These are phyloP conservation scores for Morella rubra DNA, from an alignment of 306 rosid species.

Conservation along the genomic window DNA sequence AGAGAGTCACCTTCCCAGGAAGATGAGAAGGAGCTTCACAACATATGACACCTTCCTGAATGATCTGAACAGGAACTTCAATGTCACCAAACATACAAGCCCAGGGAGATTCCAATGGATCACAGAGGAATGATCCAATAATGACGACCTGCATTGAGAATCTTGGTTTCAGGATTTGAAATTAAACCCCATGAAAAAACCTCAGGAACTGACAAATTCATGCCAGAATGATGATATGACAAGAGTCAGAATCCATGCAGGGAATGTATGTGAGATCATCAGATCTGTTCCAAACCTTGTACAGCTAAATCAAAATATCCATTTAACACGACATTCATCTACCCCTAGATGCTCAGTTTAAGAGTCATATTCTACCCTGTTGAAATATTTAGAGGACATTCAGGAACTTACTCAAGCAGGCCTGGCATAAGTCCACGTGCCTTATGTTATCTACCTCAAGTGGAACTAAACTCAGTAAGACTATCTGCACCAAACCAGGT, in stretches of 20 bases:
- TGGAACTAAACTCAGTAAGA: not conserved
- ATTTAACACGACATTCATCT: not conserved
- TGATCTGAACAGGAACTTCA: constrained; percentile 79
- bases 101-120: constrained; percentile 66
- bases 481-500: not conserved
- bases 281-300: not conserved
- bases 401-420: not conserved
- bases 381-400: not conserved
- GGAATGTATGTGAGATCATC: not conserved
- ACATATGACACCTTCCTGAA: constrained; percentile 74
- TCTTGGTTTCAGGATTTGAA: constrained; percentile 28
- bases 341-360: not conserved
- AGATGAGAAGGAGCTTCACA: constrained; percentile 79
- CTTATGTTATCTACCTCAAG: constrained; percentile 11
- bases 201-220: constrained; percentile 11
- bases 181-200: constrained; percentile 8
- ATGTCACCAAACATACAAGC: constrained; percentile 85
- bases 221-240: not conserved
- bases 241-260: not conserved
- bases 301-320: not conserved
- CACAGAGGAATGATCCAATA: constrained; percentile 82
- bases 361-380: not conserved
- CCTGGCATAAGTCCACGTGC: not conserved
- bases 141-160: constrained; percentile 63
- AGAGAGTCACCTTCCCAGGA: constrained; percentile 75